Base-by-base conservation (phyloP, 2,329 filamentous ascomycete genomes). In the Tolypocladium endophyticum region DNA sequence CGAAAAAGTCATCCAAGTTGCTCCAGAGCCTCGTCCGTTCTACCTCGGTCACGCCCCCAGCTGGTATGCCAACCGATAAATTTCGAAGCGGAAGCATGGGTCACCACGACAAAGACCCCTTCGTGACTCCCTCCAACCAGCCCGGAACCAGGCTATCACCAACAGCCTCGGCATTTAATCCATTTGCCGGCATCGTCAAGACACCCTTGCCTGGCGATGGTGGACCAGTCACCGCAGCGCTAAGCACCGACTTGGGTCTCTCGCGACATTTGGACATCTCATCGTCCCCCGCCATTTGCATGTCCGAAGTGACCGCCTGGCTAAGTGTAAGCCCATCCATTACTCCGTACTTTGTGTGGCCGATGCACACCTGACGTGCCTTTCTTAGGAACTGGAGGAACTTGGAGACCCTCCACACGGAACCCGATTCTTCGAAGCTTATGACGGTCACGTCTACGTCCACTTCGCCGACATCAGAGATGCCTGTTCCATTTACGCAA, bases 401-500 rank as follows among this genome's bases (percentile, higher is more conserved):
- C 60, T 65, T 60, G 73, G 74, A 59, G 69, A 54, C 63, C 69
- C 45, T 18, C 72, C 74, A 56, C 69, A 75, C 36, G 78, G 78
- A 25, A 68, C 66, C 9, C 73, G 70, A 12, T 71, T 74, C 33
- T 62, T 79, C 1, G 69, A 74, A 20, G 61, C 68, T 4, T 65
- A 67, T 35, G 70, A 69, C 53, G 76, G 77, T 4, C 77, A 74
- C 56, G 76, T 84, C 36, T 81, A 79, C 60, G 71, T 86, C 30
- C 79, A 78, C 5, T 86, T 88, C 64, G 73, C 77, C 8, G 85
- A 88, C 65, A 80, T 87, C 56, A 78, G 82, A 56, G 84, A 87
- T 68, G 78, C 85, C 8, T 79, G 76, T 58, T 74, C 76, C 38
- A 77, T 81, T 9, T 74, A 78, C 59, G 72, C 78, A 16, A 79